phyloP scores from a whole-genome alignment of 2,329 filamentous ascomycete species.

The Claviceps africana region DNA sequence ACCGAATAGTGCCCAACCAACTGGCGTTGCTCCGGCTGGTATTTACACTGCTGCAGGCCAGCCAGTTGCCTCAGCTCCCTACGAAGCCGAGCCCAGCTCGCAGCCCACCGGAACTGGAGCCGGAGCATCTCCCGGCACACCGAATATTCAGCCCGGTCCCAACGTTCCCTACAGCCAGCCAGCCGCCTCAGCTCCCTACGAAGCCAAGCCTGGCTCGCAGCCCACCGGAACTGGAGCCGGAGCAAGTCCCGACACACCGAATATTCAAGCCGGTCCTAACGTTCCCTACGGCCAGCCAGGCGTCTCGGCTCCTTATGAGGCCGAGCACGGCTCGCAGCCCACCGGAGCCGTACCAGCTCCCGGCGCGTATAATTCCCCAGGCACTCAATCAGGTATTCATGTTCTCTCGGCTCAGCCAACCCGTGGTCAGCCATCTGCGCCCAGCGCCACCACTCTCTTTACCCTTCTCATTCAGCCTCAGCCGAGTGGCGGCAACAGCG shows the following conservation, averaged over 20 bases:
- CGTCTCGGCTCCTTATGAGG: not conserved
- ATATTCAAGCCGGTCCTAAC: too few species aligned
- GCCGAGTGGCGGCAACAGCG: not conserved
- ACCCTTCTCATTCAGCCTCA: slow-evolving; percentile 1
- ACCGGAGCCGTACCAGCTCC: not conserved
- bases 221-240: not conserved
- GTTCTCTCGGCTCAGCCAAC: not conserved
- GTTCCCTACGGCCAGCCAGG: not conserved
- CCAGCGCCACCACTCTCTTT: not conserved
- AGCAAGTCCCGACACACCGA: too few species aligned
- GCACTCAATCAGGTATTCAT: not conserved
- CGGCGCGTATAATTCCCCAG: not conserved
- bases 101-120: not conserved
- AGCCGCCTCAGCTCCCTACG: not conserved
- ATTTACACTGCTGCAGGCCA: not conserved
- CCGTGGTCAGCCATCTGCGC: not conserved
- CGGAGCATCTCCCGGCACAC: too few species aligned
- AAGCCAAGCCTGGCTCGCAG: not conserved
- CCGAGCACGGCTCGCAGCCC: not conserved
- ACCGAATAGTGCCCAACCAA: not conserved
- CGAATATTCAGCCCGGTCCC: too few species aligned
- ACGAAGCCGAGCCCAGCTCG: not conserved
- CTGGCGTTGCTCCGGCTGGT: not conserved
- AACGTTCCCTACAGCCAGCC: too few species aligned
- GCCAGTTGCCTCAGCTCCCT: not conserved